Conservation (phyloP, 768 basidiomycete species). For the Candolleomyces aberdarensis region DNA sequence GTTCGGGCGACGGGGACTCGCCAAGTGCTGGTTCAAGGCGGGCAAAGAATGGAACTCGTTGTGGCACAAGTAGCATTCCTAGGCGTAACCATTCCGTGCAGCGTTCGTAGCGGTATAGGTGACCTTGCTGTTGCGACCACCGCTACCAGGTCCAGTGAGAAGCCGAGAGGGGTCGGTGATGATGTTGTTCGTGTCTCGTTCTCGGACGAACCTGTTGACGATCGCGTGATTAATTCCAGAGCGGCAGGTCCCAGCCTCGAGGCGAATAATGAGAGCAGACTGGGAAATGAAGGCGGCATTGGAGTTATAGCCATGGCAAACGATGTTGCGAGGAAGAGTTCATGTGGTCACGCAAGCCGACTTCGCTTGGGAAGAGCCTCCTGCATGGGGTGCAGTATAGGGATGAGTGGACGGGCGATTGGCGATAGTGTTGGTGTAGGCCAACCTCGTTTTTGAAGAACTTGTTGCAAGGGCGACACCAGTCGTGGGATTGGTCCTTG, state of each 20-base stretch:
- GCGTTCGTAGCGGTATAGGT: slow-evolving; percentile 28
- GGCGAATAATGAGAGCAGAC: slow-evolving; percentile 57
- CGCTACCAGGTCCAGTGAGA: slow-evolving; percentile 30
- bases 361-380: slow-evolving; percentile 33
- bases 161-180: slow-evolving; percentile 58
- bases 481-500: slow-evolving; percentile 34
- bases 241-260: slow-evolving; percentile 56
- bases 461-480: slow-evolving; percentile 37
- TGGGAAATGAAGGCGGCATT: slow-evolving; percentile 42
- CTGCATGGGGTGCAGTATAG: slow-evolving; percentile 43
- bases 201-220: slow-evolving; percentile 40
- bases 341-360: slow-evolving; percentile 37
- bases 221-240: slow-evolving; percentile 43
- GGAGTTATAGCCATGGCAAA: slow-evolving; percentile 44
- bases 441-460: slow-evolving; percentile 36
- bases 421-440: slow-evolving; percentile 44
- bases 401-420: slow-evolving; percentile 27
- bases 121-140: slow-evolving; percentile 10
- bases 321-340: slow-evolving; percentile 41
- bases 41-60: slow-evolving; percentile 33
- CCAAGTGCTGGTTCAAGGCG: slow-evolving; percentile 59
- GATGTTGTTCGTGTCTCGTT: slow-evolving; percentile 41
- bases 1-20: slow-evolving; percentile 56
- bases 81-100: slow-evolving; percentile 46
- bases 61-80: slow-evolving; percentile 64